Base-by-base conservation (phyloP, 768 basidiomycete species). In the Leucocoprinus sp. region DNA sequence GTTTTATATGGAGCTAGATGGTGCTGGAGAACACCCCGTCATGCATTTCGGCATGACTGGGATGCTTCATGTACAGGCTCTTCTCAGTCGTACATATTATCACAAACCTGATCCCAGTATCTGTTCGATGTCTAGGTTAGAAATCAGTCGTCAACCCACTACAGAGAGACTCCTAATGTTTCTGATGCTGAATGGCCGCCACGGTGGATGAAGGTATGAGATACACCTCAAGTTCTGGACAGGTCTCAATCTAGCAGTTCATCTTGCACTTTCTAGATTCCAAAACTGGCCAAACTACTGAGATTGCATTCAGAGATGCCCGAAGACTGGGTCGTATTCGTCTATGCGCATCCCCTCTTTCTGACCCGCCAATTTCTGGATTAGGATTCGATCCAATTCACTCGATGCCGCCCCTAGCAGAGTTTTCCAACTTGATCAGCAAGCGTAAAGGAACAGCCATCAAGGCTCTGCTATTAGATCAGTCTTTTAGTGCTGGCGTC, bases 31-130 rank as follows among this genome's bases (percentile, higher is more conserved):
- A 54, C 58, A 75, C 51, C 85, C 85, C 3, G 80, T 88, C 2
- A 61, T 88, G 38, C 86, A 89, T 57, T 85, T 89, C 52, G 87
- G 86, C 2, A 90, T 89, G 87, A 88, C 85, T 1, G 86, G 86
- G n/a, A 83, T 79, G 76, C 66, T 89, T 26, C 80, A 82, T 64
- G 82, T 51, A 47, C 3, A 38, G 14, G 19, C 27, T n/a, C 11
- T 78, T 42, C 31, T 23, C 31, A 26, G 23, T 38, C 5, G 42
- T 14, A 35, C 2, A 8, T 37, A 14, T 22, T 29, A 26, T 19
- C 15, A 19, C 15, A 8, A 23, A 24, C n/a, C 35, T 38, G 27
- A 45, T 4, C 15, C n/a, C n/a, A 22, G 19, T 21, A 8, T 21
- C 8, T 28, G 23, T 17, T 31, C 22, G 18, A 19, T 22, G 17